Evolutionary conservation across 1,284 basidiomycete species (phyloP), one percentile per base, ranked within the genome.

Genomic region (Naganishia sp.): DNA sequence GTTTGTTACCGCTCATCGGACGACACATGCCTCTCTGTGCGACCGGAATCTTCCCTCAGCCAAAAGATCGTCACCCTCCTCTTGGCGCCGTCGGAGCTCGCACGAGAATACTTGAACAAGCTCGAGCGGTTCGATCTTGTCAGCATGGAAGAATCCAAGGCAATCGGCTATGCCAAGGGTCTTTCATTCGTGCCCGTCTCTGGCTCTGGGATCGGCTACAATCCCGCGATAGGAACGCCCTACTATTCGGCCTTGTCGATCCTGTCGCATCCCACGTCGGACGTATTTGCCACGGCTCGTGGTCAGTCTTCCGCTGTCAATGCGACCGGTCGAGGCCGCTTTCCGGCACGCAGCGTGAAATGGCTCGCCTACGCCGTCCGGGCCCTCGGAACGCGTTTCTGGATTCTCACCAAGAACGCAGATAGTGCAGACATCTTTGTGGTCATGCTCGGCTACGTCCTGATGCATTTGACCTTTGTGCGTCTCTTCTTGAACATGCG

Each of bases 401-500:
- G 88, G 85, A 87, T 89, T 61, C 84, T 96, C 39, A 87, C 90
- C 59, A 90, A 88, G 86, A 92, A 92, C 81, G 94, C 96, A 31
- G 92, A 97, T 80, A 94, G 92, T 3, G 86, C 95, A 25, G 95
- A 99, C 79, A 97, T 99, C 75, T 84, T 95, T 64, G 88, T 98
- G 72, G 92, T 99, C 74, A 86, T 98, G n/a, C 85, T 89, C 6
- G 96, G 94, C 33, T 99, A 99, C 80, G 80, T 95, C 60, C 84
- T 98, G 66, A 99, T 99, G 95, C 94, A 98, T 81, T 84, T 84
- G 33, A 95, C 94, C 1, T 98, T 99, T 81, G 87, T 93, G 78
- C 88, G 93, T 66, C 84, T 96, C 48, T 89, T 94, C 81, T 83
- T 89, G 71, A 89, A 91, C 72, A 92, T 92, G 72, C 86, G 92